Conservation (phyloP, 176 grass and related monocot genomes). For the Rhynchospora breviuscula region DNA sequence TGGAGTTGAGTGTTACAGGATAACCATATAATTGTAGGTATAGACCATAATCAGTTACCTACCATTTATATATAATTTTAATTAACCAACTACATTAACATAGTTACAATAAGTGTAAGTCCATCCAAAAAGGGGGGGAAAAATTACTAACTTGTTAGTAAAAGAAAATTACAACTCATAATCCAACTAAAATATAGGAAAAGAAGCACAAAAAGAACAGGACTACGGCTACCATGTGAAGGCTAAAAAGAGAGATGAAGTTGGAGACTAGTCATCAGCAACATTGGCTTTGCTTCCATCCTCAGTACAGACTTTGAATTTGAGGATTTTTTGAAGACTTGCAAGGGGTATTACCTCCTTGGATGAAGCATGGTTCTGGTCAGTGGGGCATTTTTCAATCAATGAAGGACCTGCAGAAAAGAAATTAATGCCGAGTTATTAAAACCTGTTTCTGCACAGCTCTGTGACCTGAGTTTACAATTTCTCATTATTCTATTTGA, state of each 20-base stretch:
- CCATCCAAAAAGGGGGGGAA: background rate
- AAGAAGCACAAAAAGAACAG: background rate
- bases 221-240: no score
- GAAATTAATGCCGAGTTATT: background rate
- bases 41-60: no score
- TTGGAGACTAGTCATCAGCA: background rate
- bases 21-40: no score
- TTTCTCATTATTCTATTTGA: background rate
- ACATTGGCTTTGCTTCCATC: slow-evolving; percentile 1
- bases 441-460: background rate
- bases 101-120: no score
- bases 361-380: slow-evolving; percentile 22
- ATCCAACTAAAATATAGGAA: background rate
- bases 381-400: slow-evolving; percentile 21
- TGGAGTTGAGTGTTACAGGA: no score
- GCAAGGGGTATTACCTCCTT: slow-evolving; percentile 71
- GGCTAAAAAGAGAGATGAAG: background rate
- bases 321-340: slow-evolving; percentile 64
- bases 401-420: slow-evolving; percentile 32
- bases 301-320: slow-evolving; percentile 34
- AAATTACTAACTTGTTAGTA: background rate
- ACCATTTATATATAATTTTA: background rate
- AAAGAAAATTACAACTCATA: background rate
- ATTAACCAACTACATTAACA: background rate
- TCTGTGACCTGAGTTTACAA: background rate